phyloP scores from a whole-genome alignment of 345 rosid species.

The Lagerstroemia speciosa region DNA sequence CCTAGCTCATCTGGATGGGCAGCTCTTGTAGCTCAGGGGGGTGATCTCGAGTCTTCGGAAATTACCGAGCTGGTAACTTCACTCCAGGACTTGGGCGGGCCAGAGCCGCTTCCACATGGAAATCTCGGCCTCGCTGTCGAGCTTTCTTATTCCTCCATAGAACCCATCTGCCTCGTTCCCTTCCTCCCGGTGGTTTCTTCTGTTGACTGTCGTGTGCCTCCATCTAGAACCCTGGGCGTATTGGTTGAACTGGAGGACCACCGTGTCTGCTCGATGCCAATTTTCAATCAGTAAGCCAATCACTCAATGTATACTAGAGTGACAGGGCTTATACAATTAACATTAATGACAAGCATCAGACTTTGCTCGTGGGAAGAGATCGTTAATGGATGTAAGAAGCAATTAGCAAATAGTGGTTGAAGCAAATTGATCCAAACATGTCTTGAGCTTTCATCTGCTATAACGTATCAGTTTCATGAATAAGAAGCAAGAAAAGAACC shows the following conservation, averaged over 20 bases:
- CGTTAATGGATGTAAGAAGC: background rate
- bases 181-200: constrained; percentile 68
- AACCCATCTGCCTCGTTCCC: constrained; percentile 83
- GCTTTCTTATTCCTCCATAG: constrained; percentile 80
- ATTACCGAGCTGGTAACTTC: background rate
- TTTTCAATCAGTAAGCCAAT: background rate
- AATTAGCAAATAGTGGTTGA: background rate
- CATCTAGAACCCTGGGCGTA: constrained; percentile 66
- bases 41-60: too few relatives aligned
- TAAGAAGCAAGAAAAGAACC: background rate
- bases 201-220: constrained; percentile 44
- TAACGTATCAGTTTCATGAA: background rate
- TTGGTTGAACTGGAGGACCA: constrained; percentile 61
- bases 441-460: too few relatives aligned
- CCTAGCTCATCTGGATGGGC: background rate
- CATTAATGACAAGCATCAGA: background rate
- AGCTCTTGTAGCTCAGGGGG: background rate
- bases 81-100: constrained; percentile 57
- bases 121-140: constrained; percentile 46
- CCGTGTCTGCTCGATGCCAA: constrained; percentile 37
- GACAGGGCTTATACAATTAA: background rate
- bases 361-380: too few relatives aligned
- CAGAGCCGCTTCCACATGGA: constrained; percentile 59
- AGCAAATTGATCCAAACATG: too few relatives aligned
- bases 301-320: background rate